Conservation (phyloP, 2,329 filamentous ascomycete genomes). For the Fusarium sacchari region DNA sequence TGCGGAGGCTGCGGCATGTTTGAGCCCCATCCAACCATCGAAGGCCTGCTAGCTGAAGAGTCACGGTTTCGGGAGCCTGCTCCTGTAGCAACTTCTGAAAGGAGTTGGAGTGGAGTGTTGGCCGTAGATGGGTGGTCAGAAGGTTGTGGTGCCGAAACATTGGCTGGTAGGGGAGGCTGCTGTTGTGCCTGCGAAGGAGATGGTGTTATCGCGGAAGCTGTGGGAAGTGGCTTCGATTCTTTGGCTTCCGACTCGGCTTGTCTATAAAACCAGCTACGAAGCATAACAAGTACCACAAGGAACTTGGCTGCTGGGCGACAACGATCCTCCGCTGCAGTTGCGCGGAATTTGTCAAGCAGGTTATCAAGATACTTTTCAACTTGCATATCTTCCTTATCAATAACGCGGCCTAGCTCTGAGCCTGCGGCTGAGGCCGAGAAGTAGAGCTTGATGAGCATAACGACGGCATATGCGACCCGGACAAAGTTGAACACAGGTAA, state of each 20-base stretch:
- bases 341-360: slow-evolving; percentile 74
- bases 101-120: slow-evolving; percentile 65
- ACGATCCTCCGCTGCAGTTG: slow-evolving; percentile 69
- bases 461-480: slow-evolving; percentile 75
- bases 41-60: slow-evolving; percentile 19
- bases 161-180: slow-evolving; percentile 15
- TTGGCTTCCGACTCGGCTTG: slow-evolving; percentile 50
- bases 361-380: slow-evolving; percentile 73
- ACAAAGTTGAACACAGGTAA: slow-evolving; percentile 78
- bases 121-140: slow-evolving; percentile 44
- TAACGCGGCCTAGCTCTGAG: slow-evolving; percentile 75
- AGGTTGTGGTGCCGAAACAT: slow-evolving; percentile 24
- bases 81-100: slow-evolving; percentile 66
- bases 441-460: slow-evolving; percentile 79
- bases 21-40: slow-evolving; percentile 35
- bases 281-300: slow-evolving; percentile 74
- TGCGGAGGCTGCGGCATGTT: slow-evolving; percentile 43
- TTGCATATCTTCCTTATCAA: slow-evolving; percentile 74
- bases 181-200: slow-evolving; percentile 25
- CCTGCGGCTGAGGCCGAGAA: slow-evolving; percentile 71
- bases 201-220: slow-evolving; percentile 15
- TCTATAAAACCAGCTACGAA: slow-evolving; percentile 74
- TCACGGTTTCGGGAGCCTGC: slow-evolving; percentile 24
- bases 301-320: slow-evolving; percentile 77
- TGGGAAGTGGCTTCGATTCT: slow-evolving; percentile 9